Evolutionary conservation across 768 basidiomycete species (phyloP).

Genomic region (Rubroboletus satanas): DNA sequence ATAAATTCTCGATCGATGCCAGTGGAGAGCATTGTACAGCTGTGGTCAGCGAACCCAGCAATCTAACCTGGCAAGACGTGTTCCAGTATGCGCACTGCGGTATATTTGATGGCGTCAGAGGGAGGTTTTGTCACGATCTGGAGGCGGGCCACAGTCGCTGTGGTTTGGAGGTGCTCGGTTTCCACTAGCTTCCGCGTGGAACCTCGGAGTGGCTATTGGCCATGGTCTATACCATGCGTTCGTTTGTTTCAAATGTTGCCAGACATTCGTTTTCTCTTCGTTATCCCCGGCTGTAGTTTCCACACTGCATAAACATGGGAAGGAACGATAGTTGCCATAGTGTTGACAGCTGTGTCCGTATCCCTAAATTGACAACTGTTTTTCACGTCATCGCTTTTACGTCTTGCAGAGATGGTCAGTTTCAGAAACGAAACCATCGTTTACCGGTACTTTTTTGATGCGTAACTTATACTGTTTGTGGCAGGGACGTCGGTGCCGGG

Average conservation of each 20-base stretch:
- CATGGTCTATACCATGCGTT: neutral
- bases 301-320: neutral
- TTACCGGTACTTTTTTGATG: no score
- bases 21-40: constrained; percentile 14
- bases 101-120: constrained; percentile 18
- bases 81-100: neutral
- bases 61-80: constrained; percentile 4
- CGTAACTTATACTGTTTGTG: no score
- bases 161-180: constrained; percentile 14
- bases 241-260: neutral
- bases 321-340: neutral
- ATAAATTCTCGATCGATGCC: constrained; percentile 21
- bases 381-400: neutral
- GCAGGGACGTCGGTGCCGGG: no score
- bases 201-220: no score
- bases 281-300: neutral
- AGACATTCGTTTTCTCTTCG: neutral
- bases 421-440: neutral
- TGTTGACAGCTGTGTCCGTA: neutral
- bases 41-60: constrained; percentile 11
- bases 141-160: neutral
- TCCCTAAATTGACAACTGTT: neutral
- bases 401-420: neutral
- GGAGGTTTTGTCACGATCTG: constrained; percentile 15
- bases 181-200: constrained; percentile 6